Evolutionary conservation across 352 stramenopile genomes (phyloP).

Genomic region (Phytopythium chamaehyphon): DNA sequence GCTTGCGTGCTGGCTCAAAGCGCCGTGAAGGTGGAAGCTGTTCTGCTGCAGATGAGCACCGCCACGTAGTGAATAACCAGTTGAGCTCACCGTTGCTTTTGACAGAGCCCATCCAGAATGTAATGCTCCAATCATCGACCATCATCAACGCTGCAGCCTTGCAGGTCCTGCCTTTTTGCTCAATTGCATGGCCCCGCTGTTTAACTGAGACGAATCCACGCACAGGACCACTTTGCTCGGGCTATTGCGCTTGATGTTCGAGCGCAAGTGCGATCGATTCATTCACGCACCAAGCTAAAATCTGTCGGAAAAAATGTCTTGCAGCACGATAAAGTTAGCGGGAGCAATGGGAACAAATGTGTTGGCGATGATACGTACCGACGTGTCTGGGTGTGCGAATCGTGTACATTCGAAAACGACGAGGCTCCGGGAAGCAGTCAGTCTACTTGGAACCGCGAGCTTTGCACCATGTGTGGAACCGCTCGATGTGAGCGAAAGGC

Average conservation of each 20-base stretch:
- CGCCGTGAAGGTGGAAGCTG: background rate
- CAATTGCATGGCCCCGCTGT: background rate
- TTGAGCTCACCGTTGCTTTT: too few species aligned
- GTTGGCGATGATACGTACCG: conserved; percentile 21
- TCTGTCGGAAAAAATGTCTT: background rate
- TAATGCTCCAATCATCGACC: conserved; percentile 34
- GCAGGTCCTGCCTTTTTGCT: conserved; percentile 20
- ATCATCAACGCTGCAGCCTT: conserved; percentile 73
- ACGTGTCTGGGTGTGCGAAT: conserved; percentile 72
- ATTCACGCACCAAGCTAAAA: background rate
- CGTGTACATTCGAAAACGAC: conserved; percentile 76
- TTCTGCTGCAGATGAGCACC: too few species aligned
- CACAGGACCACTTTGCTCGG: conserved; percentile 45
- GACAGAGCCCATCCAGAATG: conserved; percentile 9
- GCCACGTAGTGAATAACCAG: too few species aligned
- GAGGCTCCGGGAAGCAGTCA: conserved; percentile 12
- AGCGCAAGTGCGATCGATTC: conserved; percentile 4
- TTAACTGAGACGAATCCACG: background rate
- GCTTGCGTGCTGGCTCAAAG: conserved; percentile 1
- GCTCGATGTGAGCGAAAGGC: conserved; percentile 16
- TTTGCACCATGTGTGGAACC: conserved; percentile 46
- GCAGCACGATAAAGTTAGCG: background rate
- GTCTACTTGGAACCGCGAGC: conserved; percentile 12
- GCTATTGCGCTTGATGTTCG: conserved; percentile 45
- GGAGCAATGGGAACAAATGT: background rate